Evolutionary conservation across 441 rosid species (phyloP).

Genomic region (Euphorbia schlechtendalii): DNA sequence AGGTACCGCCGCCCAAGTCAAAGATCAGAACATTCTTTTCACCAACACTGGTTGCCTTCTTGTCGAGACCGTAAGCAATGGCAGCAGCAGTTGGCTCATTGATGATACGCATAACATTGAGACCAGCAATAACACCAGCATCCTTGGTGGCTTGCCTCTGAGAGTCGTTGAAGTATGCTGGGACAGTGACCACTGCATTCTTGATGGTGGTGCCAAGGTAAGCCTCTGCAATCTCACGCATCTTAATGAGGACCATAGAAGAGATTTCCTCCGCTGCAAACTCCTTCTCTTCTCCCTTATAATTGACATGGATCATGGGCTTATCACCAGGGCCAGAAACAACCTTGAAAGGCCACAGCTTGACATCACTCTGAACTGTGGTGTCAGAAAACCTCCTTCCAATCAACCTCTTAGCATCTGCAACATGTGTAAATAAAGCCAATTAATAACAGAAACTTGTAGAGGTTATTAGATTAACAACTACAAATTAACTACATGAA

Average conservation of each 20-base stretch:
- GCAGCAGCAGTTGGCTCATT: slow-evolving; percentile 43
- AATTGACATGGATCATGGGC: slow-evolving; percentile 24
- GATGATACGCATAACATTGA: slow-evolving; percentile 33
- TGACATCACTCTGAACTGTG: slow-evolving; percentile 32
- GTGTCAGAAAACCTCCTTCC: slow-evolving; percentile 12
- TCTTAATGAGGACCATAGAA: slow-evolving; percentile 36
- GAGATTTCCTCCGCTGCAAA: slow-evolving; percentile 44
- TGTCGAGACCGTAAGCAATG: slow-evolving; percentile 36
- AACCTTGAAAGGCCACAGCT: slow-evolving; percentile 43
- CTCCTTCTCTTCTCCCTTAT: slow-evolving; percentile 42
- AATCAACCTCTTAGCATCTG: slow-evolving; percentile 34
- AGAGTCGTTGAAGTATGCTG: slow-evolving; percentile 37
- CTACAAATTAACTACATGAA: no score
- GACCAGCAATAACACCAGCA: no score
- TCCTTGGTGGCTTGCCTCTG: slow-evolving; percentile 38
- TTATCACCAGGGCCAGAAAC: slow-evolving; percentile 30
- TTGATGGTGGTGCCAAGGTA: slow-evolving; percentile 25
- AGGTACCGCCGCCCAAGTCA: slow-evolving; percentile 38
- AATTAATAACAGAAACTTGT: no score
- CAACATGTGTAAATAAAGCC: not conserved
- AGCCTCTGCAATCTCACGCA: slow-evolving; percentile 27
- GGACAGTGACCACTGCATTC: slow-evolving; percentile 32
- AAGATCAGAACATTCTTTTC: slow-evolving; percentile 35
- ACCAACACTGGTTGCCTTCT: slow-evolving; percentile 25
- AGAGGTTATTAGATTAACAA: no score